phyloP scores from a whole-genome alignment of 2,329 filamentous ascomycete species.

The Nannizziopsis barbatae region DNA sequence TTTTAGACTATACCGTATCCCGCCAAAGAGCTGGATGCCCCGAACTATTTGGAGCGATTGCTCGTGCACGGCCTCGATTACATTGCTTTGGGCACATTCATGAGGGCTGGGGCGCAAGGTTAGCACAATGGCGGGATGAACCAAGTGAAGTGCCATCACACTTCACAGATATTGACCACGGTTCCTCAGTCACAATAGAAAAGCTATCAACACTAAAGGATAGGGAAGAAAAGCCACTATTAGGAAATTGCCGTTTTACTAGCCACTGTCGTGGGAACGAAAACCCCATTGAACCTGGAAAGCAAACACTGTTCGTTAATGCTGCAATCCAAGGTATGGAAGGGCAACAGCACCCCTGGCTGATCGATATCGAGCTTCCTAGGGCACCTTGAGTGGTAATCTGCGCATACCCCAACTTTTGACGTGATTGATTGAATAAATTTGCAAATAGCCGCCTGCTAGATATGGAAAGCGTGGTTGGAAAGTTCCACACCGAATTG shows the following conservation, averaged over 20 bases:
- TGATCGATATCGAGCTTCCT: slow-evolving; percentile 42
- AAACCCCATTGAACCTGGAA: slow-evolving; percentile 26
- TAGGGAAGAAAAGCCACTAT: not conserved
- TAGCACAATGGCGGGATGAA: slow-evolving; percentile 41
- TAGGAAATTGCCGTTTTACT: slow-evolving; percentile 24
- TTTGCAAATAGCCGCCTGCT: no score
- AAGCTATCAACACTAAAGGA: not conserved
- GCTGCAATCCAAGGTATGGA: slow-evolving; percentile 43
- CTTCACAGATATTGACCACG: slow-evolving; percentile 39
- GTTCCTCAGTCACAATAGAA: not conserved
- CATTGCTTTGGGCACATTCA: slow-evolving; percentile 36
- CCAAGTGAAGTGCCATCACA: slow-evolving; percentile 31
- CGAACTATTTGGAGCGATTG: slow-evolving; percentile 24
- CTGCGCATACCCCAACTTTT: no score
- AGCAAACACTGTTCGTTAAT: slow-evolving; percentile 51
- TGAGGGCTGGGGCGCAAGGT: slow-evolving; percentile 47
- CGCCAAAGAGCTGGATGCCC: slow-evolving; percentile 26
- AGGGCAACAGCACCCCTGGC: slow-evolving; percentile 43
- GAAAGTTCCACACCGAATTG: no score
- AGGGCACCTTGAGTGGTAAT: slow-evolving; percentile 5
- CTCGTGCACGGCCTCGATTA: slow-evolving; percentile 24
- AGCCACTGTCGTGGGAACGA: slow-evolving; percentile 32
- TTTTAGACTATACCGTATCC: slow-evolving; percentile 37
- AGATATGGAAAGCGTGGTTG: no score
- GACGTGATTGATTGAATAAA: no score